phyloP scores from a whole-genome alignment of 2,329 filamentous ascomycete species.

The Cercospora zeina region DNA sequence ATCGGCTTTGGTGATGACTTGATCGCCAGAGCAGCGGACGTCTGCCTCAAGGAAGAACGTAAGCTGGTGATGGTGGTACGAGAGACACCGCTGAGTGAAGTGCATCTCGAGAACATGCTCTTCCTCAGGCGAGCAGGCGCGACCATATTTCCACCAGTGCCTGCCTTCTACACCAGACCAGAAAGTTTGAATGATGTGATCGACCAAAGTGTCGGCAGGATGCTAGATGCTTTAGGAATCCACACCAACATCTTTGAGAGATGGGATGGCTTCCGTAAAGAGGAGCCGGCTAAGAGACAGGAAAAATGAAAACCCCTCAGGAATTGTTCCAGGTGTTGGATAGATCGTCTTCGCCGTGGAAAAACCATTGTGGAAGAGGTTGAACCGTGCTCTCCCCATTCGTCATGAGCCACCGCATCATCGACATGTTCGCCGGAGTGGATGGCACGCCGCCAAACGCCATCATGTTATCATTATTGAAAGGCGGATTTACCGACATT shows the following conservation, averaged over 20 bases:
- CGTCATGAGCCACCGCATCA: background rate
- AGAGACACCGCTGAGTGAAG: conserved; percentile 52
- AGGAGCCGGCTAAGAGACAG: background rate
- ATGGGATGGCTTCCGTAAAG: conserved; percentile 1
- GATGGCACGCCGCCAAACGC: background rate
- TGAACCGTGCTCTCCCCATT: background rate
- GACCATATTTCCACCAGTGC: conserved; percentile 50
- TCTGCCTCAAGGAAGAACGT: conserved; percentile 50
- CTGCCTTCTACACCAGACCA: conserved; percentile 46
- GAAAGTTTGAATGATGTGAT: conserved; percentile 7
- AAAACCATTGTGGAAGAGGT: background rate
- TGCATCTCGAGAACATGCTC: conserved; percentile 53
- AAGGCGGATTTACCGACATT: no score
- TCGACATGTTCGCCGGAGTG: background rate
- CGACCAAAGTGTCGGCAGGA: conserved; percentile 15
- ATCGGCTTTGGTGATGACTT: conserved; percentile 50
- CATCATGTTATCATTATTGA: background rate
- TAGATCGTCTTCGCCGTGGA: background rate
- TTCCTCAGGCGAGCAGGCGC: conserved; percentile 43
- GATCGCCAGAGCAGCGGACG: conserved; percentile 50
- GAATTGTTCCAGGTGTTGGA: conserved; percentile 1
- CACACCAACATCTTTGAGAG: conserved; percentile 9
- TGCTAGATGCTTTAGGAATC: conserved; percentile 12
- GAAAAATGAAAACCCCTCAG: background rate
- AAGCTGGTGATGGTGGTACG: conserved; percentile 46